Conservation (phyloP, 2,329 filamentous ascomycete species). For the Neoarthrinium moseri region DNA sequence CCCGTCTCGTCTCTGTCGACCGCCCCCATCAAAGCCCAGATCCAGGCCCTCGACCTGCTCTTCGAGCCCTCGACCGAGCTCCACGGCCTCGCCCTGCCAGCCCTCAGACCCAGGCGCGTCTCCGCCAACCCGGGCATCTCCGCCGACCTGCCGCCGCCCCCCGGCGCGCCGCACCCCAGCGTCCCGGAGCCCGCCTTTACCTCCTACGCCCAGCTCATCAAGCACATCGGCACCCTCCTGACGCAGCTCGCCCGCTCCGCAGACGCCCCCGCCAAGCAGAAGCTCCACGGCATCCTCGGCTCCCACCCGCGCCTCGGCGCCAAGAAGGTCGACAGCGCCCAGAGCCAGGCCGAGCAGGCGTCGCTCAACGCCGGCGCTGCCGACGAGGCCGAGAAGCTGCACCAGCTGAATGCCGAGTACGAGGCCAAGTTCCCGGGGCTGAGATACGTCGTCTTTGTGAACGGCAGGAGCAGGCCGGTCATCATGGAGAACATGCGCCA, state of each 20-base stretch:
- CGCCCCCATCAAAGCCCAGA: slow-evolving; percentile 54
- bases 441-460: slow-evolving; percentile 89
- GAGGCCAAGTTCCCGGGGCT: slow-evolving; percentile 79
- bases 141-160: slow-evolving; percentile 72
- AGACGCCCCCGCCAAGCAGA: slow-evolving; percentile 43
- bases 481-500: slow-evolving; percentile 81
- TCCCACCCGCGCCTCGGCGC: slow-evolving; percentile 83
- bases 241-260: slow-evolving; percentile 54
- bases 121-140: slow-evolving; percentile 72
- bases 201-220: slow-evolving; percentile 70
- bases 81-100: slow-evolving; percentile 68
- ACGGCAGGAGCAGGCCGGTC: slow-evolving; percentile 69
- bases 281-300: slow-evolving; percentile 70
- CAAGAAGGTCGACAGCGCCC: slow-evolving; percentile 76
- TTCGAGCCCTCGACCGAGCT: slow-evolving; percentile 81
- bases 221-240: slow-evolving; percentile 63
- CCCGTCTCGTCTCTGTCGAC: slow-evolving; percentile 52
- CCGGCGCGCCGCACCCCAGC: slow-evolving; percentile 64
- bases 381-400: slow-evolving; percentile 59
- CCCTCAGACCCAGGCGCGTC: slow-evolving; percentile 48
- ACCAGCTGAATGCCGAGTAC: slow-evolving; percentile 71
- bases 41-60: slow-evolving; percentile 67
- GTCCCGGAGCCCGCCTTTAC: slow-evolving; percentile 54
- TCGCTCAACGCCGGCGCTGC: slow-evolving; percentile 54
- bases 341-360: slow-evolving; percentile 80